These are phyloP conservation scores for Aspergillus wentii DNA, from an alignment of 495 filamentous ascomycete species.

Conservation along the genomic window DNA sequence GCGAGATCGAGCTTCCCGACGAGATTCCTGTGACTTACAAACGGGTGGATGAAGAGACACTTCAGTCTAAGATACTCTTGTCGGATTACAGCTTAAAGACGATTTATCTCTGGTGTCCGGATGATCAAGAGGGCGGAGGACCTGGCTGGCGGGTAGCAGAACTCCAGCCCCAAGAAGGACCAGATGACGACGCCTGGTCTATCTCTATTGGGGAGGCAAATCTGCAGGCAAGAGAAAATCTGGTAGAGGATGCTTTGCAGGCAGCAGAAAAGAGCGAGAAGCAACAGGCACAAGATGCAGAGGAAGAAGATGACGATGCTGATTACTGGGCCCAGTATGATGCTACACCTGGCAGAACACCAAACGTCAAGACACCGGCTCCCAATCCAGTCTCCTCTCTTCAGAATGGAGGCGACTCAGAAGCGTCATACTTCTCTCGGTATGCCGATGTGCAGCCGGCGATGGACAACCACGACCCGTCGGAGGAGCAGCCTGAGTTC, in stretches of 20 bases:
- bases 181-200: slow-evolving; percentile 43
- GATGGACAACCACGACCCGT: slow-evolving; percentile 83
- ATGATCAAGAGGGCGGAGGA: slow-evolving; percentile 61
- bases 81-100: slow-evolving; percentile 51
- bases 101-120: slow-evolving; percentile 62
- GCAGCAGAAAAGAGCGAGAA: slow-evolving; percentile 20
- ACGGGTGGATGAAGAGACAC: slow-evolving; percentile 78
- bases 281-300: slow-evolving; percentile 19
- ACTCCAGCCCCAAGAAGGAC: slow-evolving; percentile 54
- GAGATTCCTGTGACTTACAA: slow-evolving; percentile 61
- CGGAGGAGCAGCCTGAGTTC: slow-evolving; percentile 48
- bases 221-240: slow-evolving; percentile 26
- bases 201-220: slow-evolving; percentile 50
- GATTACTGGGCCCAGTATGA: slow-evolving; percentile 96
- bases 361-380: slow-evolving; percentile 61
- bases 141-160: slow-evolving; percentile 84
- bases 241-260: slow-evolving; percentile 35
- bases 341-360: slow-evolving; percentile 72
- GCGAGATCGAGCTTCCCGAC: slow-evolving; percentile 77
- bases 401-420: slow-evolving; percentile 27
- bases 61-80: slow-evolving; percentile 62
- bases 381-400: slow-evolving; percentile 31
- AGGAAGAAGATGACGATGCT: slow-evolving; percentile 74
- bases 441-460: slow-evolving; percentile 87
- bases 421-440: slow-evolving; percentile 67